Base-by-base conservation (phyloP, 306 rosid genomes). In the Fragaria iinumae region DNA sequence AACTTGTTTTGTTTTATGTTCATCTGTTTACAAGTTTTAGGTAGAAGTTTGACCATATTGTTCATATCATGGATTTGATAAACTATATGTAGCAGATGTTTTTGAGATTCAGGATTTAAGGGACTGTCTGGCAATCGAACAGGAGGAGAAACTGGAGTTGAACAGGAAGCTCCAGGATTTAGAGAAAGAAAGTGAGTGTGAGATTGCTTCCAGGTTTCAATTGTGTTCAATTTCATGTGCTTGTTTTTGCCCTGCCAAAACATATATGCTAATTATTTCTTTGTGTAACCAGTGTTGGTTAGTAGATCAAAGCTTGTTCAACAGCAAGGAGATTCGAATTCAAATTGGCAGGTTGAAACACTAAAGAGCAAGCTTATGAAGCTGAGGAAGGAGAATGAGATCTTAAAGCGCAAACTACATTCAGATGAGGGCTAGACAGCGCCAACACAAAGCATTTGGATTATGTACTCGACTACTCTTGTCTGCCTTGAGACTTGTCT, bases 81-180 rank as follows among this genome's bases (percentile, higher is more conserved):
- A 71, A 55, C 27, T 36, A 76, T 36, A 57, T 16, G 59, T 84
- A 67, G 36, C 87, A 92, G 96, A 83, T 90, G 77, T 34, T 55
- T 75, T 77, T 23, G 96, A 90, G 86, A 78, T 90, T 83, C 96
- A 86, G 79, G 96, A 88, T 79, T 68, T 92, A 85, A 92, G 77
- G 81, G 95, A 90, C 63, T 88, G 93, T 64, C 89, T 92, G 16
- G 52, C 80, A 68, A 80, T 80, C 69, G 96, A 92, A 74, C 93
- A 92, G 87, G 97, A 90, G 90, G 96, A 90, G 70, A 92, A 88
- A 65, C 85, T 71, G 21, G 93, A 85, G 65, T 73, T 81, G 69
- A 88, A 53, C 43, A 84, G 80, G 70, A 88, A 80, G 75, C 50
- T 88, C 27, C 91, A 85, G 69, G 79, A 83, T 67, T 73, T 88